Conservation (phyloP, 1,284 basidiomycete species). For the Moesziomyces aphidis region DNA sequence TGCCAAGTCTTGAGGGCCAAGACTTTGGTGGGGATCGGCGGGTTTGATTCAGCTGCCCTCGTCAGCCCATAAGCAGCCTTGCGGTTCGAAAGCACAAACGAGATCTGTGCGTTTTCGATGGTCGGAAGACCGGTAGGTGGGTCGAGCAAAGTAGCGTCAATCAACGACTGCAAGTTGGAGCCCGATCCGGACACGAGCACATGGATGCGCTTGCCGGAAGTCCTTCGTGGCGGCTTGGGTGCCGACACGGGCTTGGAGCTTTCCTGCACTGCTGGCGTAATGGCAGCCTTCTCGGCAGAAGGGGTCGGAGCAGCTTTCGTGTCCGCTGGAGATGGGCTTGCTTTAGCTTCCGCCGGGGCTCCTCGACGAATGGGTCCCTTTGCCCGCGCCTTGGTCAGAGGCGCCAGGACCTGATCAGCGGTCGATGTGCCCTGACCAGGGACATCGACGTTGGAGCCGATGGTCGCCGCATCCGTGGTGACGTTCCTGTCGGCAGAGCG, state of each 20-base stretch:
- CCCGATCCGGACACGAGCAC: slow-evolving; percentile 70
- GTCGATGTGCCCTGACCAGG: slow-evolving; percentile 2
- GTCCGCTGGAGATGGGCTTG: background rate
- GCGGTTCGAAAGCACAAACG: slow-evolving; percentile 89
- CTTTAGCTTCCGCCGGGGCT: slow-evolving; percentile 15
- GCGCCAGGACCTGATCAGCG: slow-evolving; percentile 21
- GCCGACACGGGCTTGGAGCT: background rate
- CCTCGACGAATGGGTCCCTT: slow-evolving; percentile 23
- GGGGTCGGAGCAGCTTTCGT: background rate
- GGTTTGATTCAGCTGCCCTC: slow-evolving; percentile 79
- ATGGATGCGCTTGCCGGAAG: slow-evolving; percentile 60
- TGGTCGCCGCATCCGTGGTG: slow-evolving; percentile 19
- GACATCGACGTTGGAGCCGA: background rate
- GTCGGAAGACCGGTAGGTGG: slow-evolving; percentile 65
- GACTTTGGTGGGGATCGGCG: slow-evolving; percentile 80
- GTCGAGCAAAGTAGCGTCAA: slow-evolving; percentile 83
- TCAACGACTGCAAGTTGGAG: slow-evolving; percentile 93
- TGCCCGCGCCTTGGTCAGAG: slow-evolving; percentile 34
- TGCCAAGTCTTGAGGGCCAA: slow-evolving; percentile 89
- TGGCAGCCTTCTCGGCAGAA: slow-evolving; percentile 3
- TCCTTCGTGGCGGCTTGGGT: slow-evolving; percentile 37
- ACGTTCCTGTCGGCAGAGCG: slow-evolving; percentile 23
- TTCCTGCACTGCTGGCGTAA: slow-evolving; percentile 4
- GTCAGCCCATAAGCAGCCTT: slow-evolving; percentile 90
- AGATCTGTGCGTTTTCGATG: slow-evolving; percentile 74